Evolutionary conservation across 78 protist genomes (phyloP).

Genomic region (Ministeria vibrans): DNA sequence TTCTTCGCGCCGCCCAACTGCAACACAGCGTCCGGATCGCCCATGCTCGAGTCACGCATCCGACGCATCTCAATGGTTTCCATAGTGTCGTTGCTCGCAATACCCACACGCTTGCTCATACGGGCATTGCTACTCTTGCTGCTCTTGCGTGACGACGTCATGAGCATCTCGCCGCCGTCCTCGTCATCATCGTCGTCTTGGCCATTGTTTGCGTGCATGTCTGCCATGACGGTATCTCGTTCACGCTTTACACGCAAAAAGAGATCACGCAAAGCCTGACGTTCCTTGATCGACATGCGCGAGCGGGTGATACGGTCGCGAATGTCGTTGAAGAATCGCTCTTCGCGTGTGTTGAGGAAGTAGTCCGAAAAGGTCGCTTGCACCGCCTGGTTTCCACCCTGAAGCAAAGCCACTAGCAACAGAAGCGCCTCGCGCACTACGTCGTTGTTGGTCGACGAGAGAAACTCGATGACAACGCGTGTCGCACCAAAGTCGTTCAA

Average conservation of each 20-base stretch:
- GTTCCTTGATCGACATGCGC: not conserved
- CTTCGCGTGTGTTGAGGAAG: not conserved
- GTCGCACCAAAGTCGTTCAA: not conserved
- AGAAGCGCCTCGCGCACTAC: not conserved
- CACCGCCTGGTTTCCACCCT: not conserved
- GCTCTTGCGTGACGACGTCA: too few relatives aligned
- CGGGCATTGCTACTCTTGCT: too few relatives aligned
- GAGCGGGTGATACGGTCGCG: not conserved
- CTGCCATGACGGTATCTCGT: too few relatives aligned
- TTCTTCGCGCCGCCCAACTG: too few relatives aligned
- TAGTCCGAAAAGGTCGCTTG: not conserved
- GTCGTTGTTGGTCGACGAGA: not conserved
- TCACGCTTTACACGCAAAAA: not conserved
- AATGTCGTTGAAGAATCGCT: not conserved
- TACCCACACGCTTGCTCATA: too few relatives aligned
- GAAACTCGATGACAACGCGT: not conserved
- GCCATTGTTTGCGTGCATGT: too few relatives aligned
- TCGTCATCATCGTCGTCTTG: too few relatives aligned
- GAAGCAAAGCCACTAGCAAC: not conserved
- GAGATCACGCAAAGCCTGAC: not conserved
- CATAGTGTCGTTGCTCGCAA: too few relatives aligned
- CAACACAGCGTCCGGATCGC: too few relatives aligned
- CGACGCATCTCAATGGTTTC: too few relatives aligned
- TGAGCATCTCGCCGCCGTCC: too few relatives aligned
- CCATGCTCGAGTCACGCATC: too few relatives aligned